Conservation (phyloP, 805 yeast genomes). For the Saccharomycopsis javanensis region DNA sequence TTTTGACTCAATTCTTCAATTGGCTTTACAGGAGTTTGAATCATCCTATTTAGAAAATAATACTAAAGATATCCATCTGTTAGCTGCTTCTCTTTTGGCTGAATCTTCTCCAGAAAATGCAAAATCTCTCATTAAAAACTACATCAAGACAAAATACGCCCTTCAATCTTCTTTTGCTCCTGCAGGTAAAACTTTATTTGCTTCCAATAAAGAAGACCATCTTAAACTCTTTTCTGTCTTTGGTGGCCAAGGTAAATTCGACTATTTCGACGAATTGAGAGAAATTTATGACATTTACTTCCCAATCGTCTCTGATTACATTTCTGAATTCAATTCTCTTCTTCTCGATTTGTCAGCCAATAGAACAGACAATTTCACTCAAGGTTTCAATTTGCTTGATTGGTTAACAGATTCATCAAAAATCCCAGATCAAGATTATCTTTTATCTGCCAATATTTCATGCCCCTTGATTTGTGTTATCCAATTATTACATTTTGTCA, state of each 20-base stretch:
- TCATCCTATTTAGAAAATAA: slow-evolving; percentile 60
- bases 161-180: slow-evolving; percentile 40
- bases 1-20: slow-evolving; percentile 58
- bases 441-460: slow-evolving; percentile 84
- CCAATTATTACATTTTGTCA: slow-evolving; percentile 87
- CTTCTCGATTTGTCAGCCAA: slow-evolving; percentile 65
- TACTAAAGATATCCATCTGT: slow-evolving; percentile 68
- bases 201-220: slow-evolving; percentile 30
- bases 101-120: slow-evolving; percentile 67
- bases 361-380: slow-evolving; percentile 82
- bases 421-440: slow-evolving; percentile 83
- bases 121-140: slow-evolving; percentile 66
- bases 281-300: slow-evolving; percentile 71
- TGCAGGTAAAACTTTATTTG: slow-evolving; percentile 49
- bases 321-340: slow-evolving; percentile 56
- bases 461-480: slow-evolving; percentile 97
- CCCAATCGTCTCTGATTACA: slow-evolving; percentile 62
- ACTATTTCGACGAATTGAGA: slow-evolving; percentile 92
- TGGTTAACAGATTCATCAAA: slow-evolving; percentile 83
- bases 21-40: slow-evolving; percentile 77
- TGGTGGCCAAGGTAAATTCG: slow-evolving; percentile 99
- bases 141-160: slow-evolving; percentile 51
- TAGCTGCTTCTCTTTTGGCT: slow-evolving; percentile 62
- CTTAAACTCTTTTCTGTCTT: slow-evolving; percentile 75
- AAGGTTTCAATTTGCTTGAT: slow-evolving; percentile 77